Percentiles rank a stretch among this genome's conserved stretches.
phyloP scores from a whole-genome alignment of 306 rosid genomes.

The Lathyrus tuberosus region DNA sequence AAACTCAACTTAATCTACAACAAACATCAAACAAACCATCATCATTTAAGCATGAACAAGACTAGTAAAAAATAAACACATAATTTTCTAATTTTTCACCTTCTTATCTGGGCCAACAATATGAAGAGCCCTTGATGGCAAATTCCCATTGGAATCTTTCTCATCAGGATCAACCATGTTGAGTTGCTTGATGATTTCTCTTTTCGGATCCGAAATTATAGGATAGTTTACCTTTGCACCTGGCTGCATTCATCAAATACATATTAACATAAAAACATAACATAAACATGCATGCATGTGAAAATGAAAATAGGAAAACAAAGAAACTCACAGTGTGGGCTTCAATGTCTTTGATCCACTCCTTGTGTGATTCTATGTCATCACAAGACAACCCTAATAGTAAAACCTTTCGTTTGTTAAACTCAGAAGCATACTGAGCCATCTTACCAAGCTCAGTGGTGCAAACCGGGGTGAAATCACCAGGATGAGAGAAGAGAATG shows the following conservation, averaged over 20 bases:
- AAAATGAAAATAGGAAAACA: not conserved
- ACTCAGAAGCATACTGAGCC: slow-evolving; percentile 56
- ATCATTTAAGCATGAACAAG: not conserved
- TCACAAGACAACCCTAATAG: slow-evolving; percentile 79
- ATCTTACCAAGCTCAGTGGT: slow-evolving; percentile 82
- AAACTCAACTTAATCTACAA: slow-evolving; percentile 73
- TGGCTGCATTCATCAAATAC: slow-evolving; percentile 44
- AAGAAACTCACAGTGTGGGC: slow-evolving; percentile 57
- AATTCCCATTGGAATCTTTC: slow-evolving; percentile 56
- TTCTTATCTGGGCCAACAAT: slow-evolving; percentile 71
- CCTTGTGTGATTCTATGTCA: slow-evolving; percentile 57
- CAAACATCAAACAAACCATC: not conserved
- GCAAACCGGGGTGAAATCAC: slow-evolving; percentile 88
- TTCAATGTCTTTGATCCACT: slow-evolving; percentile 86
- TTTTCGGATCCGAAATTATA: slow-evolving; percentile 59
- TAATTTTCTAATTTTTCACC: slow-evolving; percentile 31
- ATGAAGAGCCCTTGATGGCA: slow-evolving; percentile 88
- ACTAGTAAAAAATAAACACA: not conserved
- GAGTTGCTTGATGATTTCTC: slow-evolving; percentile 74
- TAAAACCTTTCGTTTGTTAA: slow-evolving; percentile 61
- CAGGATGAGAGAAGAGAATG: slow-evolving; percentile 92
- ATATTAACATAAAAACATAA: not conserved
- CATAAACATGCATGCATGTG: not conserved
- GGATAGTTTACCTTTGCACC: slow-evolving; percentile 73
- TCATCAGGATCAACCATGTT: slow-evolving; percentile 89